Conservation (phyloP, 371 early-diverging fungal genomes). For the Mortierella sp. region DNA sequence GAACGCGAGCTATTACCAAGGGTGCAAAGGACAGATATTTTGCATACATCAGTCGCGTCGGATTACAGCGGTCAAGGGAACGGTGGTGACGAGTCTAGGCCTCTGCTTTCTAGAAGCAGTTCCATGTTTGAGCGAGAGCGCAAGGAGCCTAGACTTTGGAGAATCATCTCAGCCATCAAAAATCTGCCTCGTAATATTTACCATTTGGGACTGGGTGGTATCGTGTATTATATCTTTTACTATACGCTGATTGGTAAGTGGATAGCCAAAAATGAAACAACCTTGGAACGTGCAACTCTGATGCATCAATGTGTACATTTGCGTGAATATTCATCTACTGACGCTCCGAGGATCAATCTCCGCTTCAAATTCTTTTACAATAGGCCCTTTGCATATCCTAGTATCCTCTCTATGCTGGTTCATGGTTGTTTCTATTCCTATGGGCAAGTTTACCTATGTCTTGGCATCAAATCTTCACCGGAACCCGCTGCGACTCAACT, state of each 20-base stretch:
- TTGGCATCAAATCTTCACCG: constrained; percentile 78
- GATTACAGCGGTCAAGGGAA: constrained; percentile 3
- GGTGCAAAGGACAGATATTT: constrained; percentile 30
- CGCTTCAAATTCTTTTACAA: neutral
- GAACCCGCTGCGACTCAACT: constrained; percentile 84
- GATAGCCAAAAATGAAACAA: neutral
- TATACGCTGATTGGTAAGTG: constrained; percentile 64
- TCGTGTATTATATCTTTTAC: constrained; percentile 69
- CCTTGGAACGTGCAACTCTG: neutral
- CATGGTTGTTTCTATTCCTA: constrained; percentile 89
- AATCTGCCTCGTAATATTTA: constrained; percentile 34
- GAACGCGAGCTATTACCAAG: constrained; percentile 62
- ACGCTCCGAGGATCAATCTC: constrained; percentile 7
- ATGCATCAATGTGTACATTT: neutral
- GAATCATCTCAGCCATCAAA: constrained; percentile 16
- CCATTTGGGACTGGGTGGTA: constrained; percentile 70
- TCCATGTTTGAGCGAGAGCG: constrained; percentile 42
- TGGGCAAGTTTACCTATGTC: constrained; percentile 91
- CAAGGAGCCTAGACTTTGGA: constrained; percentile 14
- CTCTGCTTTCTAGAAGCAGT: constrained; percentile 44
- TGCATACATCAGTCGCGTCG: constrained; percentile 3
- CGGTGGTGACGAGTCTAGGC: constrained; percentile 45
- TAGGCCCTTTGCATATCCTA: constrained; percentile 82
- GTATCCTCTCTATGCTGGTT: constrained; percentile 88
- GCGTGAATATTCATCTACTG: neutral